These are phyloP conservation scores for Eucommia ulmoides DNA, from an alignment of 257 asterid genomes.

Conservation along the genomic window DNA sequence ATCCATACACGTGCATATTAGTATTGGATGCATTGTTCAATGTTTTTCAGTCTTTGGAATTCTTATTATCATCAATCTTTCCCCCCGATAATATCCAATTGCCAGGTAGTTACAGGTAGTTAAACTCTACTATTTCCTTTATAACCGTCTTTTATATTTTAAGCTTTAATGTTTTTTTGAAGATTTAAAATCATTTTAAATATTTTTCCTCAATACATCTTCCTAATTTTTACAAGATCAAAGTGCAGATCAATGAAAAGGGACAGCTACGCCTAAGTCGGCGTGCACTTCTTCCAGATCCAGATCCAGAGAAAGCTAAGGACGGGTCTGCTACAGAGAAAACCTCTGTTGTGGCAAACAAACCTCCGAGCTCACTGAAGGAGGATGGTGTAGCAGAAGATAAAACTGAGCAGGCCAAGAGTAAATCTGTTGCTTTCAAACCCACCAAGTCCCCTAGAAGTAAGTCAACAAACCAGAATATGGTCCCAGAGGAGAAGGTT, in stretches of 20 bases:
- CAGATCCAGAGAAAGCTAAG: constrained; percentile 33
- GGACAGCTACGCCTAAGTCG: constrained; percentile 93
- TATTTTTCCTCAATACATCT: background rate
- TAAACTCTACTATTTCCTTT: background rate
- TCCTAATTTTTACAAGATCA: background rate
- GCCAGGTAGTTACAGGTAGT: too few relatives aligned
- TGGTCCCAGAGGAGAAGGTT: constrained; percentile 24
- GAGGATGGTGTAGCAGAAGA: constrained; percentile 30
- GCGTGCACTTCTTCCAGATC: constrained; percentile 84
- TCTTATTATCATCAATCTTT: too few relatives aligned
- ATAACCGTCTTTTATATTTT: background rate
- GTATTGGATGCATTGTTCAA: too few relatives aligned
- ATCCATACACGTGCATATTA: too few relatives aligned
- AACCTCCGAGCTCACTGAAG: constrained; percentile 17
- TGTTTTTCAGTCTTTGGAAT: too few relatives aligned
- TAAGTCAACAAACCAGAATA: constrained; percentile 13
- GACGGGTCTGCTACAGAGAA: constrained; percentile 26
- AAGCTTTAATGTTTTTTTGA: background rate
- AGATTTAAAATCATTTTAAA: background rate
- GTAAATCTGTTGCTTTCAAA: constrained; percentile 7
- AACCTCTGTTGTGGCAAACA: constrained; percentile 24
- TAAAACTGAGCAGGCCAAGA: constrained; percentile 18
- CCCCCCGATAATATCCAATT: too few relatives aligned
- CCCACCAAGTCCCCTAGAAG: constrained; percentile 9
- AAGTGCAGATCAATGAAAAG: constrained; percentile 73